Base-by-base conservation (phyloP, 1,284 basidiomycete species). In the Ceratobasidium sp. region DNA sequence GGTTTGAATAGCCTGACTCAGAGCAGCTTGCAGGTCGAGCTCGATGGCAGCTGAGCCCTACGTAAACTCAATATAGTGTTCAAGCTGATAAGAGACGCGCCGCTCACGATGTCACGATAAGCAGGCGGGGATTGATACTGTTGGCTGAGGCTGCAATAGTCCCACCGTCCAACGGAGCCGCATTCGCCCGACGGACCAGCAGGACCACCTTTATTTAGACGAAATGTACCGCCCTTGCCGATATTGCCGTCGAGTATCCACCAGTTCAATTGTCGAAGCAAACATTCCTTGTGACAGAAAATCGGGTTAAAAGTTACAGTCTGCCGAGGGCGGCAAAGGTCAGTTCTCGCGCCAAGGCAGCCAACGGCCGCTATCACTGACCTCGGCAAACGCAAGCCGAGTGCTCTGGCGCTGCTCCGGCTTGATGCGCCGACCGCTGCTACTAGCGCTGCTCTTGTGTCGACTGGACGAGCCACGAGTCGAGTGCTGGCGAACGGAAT, bases 111-210 rank as follows among this genome's bases (percentile, higher is more conserved):
- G 34, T 67, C 34, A 16, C 34, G 64, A 43, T 39, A 67, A 1
- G 64, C 21, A 26, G 64, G 30, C 8, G 64, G 64, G n/a, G 32
- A 55, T 23, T 67, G 48, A 28, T 41, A 26, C 26, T 55, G 23
- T 36, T 55, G 34, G 23, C 41, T 67, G 23, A 67, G 6, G 21
- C 1, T 43, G 23, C 64, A 67, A 32, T 55, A 55, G 26, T 55
- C 55, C 64, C 64, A 67, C 21, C 55, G 48, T 12, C 64, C 64
- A n/a, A 67, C 64, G 36, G 64, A 67, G 64, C 64, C 64, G 30
- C 64, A 67, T 26, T 67, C 50, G 16, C 64, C 64, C 12, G 32
- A 41, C 2, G 64, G 64, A 2, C 64, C 64, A 53, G 64, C 64
- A 43, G 64, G 64, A 1, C 64, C 64, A 23, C 64, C 64, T 55